Conservation (phyloP, 2,329 filamentous ascomycete species). For the Xylaria digitata region DNA sequence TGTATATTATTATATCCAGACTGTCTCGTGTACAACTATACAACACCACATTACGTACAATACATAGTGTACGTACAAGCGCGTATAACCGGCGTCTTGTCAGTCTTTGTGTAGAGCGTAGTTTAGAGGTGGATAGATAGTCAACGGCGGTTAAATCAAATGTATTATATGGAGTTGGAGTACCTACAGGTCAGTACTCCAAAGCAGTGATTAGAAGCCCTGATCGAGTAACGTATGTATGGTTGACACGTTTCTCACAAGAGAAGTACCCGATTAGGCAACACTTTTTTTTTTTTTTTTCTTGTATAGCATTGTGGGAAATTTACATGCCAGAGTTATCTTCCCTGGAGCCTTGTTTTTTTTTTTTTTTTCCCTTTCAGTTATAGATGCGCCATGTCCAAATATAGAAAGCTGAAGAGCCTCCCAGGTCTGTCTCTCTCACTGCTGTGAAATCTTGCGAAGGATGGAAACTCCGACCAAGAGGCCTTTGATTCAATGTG, state of each 20-base stretch:
- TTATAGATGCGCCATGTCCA: not conserved
- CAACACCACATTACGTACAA: too few species aligned
- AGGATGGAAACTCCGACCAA: not conserved
- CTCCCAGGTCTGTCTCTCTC: not conserved
- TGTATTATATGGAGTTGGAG: not conserved
- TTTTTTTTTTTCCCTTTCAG: too few species aligned
- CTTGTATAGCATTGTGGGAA: not conserved
- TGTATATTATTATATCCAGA: too few species aligned
- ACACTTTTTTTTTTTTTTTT: conserved; percentile 2
- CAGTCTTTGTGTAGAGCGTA: too few species aligned
- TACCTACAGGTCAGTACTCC: not conserved
- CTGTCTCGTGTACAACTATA: too few species aligned
- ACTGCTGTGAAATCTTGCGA: not conserved
- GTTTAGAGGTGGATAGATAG: conserved; percentile 5
- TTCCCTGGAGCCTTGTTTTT: too few species aligned
- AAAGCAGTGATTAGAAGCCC: not conserved
- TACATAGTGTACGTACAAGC: too few species aligned
- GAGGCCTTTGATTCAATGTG: conserved; percentile 9
- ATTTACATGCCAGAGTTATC: not conserved
- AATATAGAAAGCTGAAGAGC: conserved; percentile 12
- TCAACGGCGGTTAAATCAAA: not conserved
- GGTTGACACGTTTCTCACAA: not conserved
- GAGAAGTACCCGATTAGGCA: conserved; percentile 18
- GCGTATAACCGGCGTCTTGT: too few species aligned
- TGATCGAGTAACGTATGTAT: conserved; percentile 1